Base-by-base conservation (phyloP, 805 yeast species). In the Candida verbasci region DNA sequence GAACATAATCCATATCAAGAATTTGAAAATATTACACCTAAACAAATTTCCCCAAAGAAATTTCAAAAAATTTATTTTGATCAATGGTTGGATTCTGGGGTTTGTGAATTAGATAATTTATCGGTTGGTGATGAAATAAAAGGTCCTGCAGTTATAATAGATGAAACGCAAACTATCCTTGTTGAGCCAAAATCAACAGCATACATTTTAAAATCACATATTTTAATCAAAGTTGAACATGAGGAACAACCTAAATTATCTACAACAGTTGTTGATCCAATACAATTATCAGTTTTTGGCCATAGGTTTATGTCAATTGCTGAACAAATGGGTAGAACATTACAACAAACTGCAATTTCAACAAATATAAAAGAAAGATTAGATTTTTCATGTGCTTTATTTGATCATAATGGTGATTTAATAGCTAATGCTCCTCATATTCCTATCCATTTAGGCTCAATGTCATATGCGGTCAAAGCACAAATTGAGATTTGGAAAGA, bases 1-100 rank as follows among this genome's bases (percentile, higher is more conserved):
- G 65, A 73, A 22, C 83, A 79, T 43, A 70, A 69, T 40, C 86
- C 84, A 40, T 52, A 78, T 23, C 56, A 55, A 17, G 60, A 58
- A n/a, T 55, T 68, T 15, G 44, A 27, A 12, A 12, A 26, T 7
- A 28, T 43, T 12, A 16, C 12, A 2, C 14, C 24, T 2, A 41
- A 10, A 11, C 16, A 29, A 2, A 15, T 23, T 11, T 15, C 34
- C 2, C n/a, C 38, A 7, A 24, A 41, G 4, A 30, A 29, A n/a
- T 32, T 28, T 8, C 37, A 33, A 12, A 34, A 39, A 18, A 47
- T 60, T n/a, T 64, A 48, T 44, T 62, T 61, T 40, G 62, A 56
- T 29, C 43, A 46, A 6, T 62, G 66, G 66, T 9, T 42, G n/a
- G 43, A 54, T 2, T 42, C 64, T 5, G 14, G 41, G 3, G 48